phyloP scores from a whole-genome alignment of 257 asterid species.

The Catharanthus roseus region DNA sequence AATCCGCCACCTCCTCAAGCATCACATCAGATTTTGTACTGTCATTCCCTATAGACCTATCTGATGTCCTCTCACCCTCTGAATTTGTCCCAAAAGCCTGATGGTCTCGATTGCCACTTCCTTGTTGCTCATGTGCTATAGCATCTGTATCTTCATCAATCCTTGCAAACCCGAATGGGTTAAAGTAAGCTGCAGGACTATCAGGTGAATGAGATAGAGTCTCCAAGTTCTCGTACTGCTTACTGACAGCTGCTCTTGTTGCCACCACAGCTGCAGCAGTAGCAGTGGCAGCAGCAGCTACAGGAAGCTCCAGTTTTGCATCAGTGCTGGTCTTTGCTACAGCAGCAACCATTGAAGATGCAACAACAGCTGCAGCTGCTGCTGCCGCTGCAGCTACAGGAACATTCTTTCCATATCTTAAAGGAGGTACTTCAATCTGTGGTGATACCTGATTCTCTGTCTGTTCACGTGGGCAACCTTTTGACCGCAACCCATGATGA shows the following conservation, averaged over 20 bases:
- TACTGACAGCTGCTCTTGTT: constrained; percentile 67
- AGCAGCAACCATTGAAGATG: constrained; percentile 90
- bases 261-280: constrained; percentile 95
- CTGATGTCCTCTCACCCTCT: constrained; percentile 88
- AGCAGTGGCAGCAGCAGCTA: constrained; percentile 89
- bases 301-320: constrained; percentile 66
- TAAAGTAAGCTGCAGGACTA: constrained; percentile 30
- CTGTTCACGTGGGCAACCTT: constrained; percentile 32
- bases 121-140: constrained; percentile 33
- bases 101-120: constrained; percentile 45
- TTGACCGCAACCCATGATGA: constrained; percentile 39
- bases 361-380: constrained; percentile 89
- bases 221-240: constrained; percentile 65
- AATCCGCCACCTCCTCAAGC: constrained; percentile 91
- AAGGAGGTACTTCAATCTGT: constrained; percentile 37
- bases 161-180: constrained; percentile 32
- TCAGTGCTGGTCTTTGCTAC: constrained; percentile 55
- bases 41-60: constrained; percentile 65
- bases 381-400: constrained; percentile 89
- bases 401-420: constrained; percentile 40
- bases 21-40: constrained; percentile 70
- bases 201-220: constrained; percentile 42
- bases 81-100: constrained; percentile 41
- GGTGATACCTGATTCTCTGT: constrained; percentile 36
- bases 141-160: constrained; percentile 53